Conservation (phyloP, 345 rosid species). For the Sisymbrium irio region DNA sequence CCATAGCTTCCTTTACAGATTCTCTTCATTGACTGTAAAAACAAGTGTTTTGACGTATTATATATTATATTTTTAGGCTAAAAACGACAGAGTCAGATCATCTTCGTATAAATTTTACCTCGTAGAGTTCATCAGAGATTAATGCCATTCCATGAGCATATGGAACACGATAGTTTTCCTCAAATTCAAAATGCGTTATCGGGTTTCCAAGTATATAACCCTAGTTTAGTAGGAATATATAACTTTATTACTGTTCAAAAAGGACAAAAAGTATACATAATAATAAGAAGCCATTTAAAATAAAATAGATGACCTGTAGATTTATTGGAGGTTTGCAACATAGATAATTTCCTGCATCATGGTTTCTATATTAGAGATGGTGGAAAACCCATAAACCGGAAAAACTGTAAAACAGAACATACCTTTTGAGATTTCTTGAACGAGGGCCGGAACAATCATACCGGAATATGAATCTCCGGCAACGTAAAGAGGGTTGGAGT, state of each 20-base stretch:
- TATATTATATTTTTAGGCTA: no score
- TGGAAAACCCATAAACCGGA: neutral
- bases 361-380: no score
- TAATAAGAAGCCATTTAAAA: no score
- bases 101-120: slow-evolving; percentile 23
- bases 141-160: slow-evolving; percentile 48
- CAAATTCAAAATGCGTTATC: slow-evolving; percentile 27
- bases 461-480: slow-evolving; percentile 73
- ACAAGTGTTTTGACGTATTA: no score
- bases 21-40: slow-evolving; percentile 18
- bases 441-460: slow-evolving; percentile 44
- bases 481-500: slow-evolving; percentile 46
- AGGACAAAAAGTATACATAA: no score
- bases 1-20: slow-evolving; percentile 14
- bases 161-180: slow-evolving; percentile 34
- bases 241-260: no score
- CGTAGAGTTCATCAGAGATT: slow-evolving; percentile 52
- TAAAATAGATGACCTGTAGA: slow-evolving; percentile 23
- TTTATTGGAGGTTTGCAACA: slow-evolving; percentile 30
- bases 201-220: slow-evolving; percentile 56
- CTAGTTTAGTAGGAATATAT: slow-evolving; percentile 6
- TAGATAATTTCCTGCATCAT: slow-evolving; percentile 11
- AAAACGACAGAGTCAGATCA: no score
- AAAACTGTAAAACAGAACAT: neutral
- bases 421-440: slow-evolving; percentile 38